Conservation (phyloP, 257 asterid species). For the Primulina tabacum region DNA sequence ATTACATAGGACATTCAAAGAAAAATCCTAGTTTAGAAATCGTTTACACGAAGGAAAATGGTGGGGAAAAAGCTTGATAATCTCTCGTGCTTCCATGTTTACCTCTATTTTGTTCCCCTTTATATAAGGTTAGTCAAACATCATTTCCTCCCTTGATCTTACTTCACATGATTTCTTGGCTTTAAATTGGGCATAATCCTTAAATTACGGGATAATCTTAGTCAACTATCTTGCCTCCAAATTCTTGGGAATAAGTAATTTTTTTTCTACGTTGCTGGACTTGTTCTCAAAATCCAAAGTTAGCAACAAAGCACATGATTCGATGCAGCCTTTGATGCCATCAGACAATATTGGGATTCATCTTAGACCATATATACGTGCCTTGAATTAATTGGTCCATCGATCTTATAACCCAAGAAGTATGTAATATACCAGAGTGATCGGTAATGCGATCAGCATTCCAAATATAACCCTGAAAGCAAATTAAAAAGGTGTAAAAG, state of each 20-base stretch:
- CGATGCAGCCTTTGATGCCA: not conserved
- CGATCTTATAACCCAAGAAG: conserved; percentile 39
- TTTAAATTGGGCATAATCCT: conserved; percentile 29
- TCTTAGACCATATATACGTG: not conserved
- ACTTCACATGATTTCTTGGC: conserved; percentile 14
- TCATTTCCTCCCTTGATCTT: conserved; percentile 28
- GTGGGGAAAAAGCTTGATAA: conserved; percentile 18
- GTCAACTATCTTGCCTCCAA: conserved; percentile 33
- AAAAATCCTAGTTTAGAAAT: conserved; percentile 28
- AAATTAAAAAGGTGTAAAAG: not conserved
- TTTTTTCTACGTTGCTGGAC: not conserved
- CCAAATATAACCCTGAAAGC: conserved; percentile 61
- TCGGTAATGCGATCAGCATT: conserved; percentile 56
- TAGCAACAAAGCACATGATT: not conserved
- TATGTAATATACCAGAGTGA: conserved; percentile 53
- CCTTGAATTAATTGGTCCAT: not conserved
- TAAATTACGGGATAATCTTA: conserved; percentile 26
- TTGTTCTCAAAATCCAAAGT: conserved; percentile 10
- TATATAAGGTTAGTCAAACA: conserved; percentile 23
- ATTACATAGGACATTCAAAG: conserved; percentile 12
- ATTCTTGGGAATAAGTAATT: conserved; percentile 21
- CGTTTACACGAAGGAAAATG: conserved; percentile 33
- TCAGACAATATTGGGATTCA: conserved; percentile 4
- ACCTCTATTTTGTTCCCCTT: conserved; percentile 40
- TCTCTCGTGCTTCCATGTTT: conserved; percentile 31